Evolutionary conservation across 192 early-diverging fungal genomes (phyloP).

Genomic region (Ambispora gerdemannii): DNA sequence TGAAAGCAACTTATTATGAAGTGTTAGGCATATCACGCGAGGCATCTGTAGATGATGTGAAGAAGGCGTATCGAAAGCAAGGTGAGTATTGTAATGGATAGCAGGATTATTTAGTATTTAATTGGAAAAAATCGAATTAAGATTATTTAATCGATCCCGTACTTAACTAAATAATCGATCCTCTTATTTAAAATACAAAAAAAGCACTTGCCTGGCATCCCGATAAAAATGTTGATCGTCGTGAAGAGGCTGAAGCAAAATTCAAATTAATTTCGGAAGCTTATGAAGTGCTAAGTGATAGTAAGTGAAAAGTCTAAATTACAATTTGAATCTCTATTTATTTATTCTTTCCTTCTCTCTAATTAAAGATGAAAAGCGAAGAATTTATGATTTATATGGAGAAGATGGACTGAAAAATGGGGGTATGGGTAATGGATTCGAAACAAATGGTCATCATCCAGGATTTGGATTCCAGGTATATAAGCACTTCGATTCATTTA

Average conservation of each 20-base stretch:
- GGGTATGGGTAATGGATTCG: background rate
- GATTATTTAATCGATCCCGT: background rate
- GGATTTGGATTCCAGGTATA: background rate
- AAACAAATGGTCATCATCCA: background rate
- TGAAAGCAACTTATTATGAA: slow-evolving; percentile 69
- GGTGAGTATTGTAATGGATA: slow-evolving; percentile 33
- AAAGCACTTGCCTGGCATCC: slow-evolving; percentile 76
- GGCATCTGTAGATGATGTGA: slow-evolving; percentile 75
- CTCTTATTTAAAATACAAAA: background rate
- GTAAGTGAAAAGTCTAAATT: slow-evolving; percentile 21
- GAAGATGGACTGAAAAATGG: slow-evolving; percentile 27
- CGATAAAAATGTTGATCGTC: slow-evolving; percentile 66
- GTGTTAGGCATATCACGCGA: slow-evolving; percentile 72
- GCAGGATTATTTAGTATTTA: background rate
- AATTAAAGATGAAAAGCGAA: slow-evolving; percentile 33
- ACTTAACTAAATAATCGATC: background rate
- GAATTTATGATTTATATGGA: slow-evolving; percentile 33
- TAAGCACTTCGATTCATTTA: background rate
- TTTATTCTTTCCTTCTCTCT: background rate
- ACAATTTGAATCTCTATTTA: background rate
- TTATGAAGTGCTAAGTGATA: slow-evolving; percentile 39
- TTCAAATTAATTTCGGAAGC: slow-evolving; percentile 34
- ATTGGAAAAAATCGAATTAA: background rate
- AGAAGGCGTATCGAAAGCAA: slow-evolving; percentile 80
- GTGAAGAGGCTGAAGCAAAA: slow-evolving; percentile 61